Evolutionary conservation across 176 grass and related monocot genomes (phyloP).

Genomic region (Hsuehochloa calcarea): DNA sequence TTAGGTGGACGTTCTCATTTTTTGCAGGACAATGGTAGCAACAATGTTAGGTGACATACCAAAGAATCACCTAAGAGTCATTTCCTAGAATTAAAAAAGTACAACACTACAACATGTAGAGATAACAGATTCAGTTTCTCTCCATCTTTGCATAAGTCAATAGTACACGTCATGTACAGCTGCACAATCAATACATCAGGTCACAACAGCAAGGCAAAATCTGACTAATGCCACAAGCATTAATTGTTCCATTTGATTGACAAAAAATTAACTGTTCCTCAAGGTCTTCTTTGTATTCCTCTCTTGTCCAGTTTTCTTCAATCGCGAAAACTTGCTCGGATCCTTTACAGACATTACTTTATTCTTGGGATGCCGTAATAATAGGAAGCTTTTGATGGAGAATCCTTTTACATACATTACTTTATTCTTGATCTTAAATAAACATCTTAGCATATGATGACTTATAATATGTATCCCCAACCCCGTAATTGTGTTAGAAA

Average conservation of each 20-base stretch:
- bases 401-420: too few relatives aligned
- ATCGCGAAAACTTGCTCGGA: neutral
- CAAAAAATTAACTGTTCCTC: neutral
- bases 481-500: too few relatives aligned
- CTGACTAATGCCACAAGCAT: neutral
- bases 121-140: neutral
- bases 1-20: neutral
- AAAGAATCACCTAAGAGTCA: conserved; percentile 1
- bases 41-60: conserved; percentile 20
- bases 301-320: neutral
- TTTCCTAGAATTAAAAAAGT: neutral
- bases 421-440: too few relatives aligned
- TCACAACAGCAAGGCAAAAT: conserved; percentile 1
- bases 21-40: neutral
- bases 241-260: neutral
- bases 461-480: too few relatives aligned
- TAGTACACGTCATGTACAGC: conserved; percentile 3
- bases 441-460: too few relatives aligned
- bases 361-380: neutral
- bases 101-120: neutral
- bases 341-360: neutral
- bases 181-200: neutral
- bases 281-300: neutral
- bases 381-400: neutral
- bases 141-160: conserved; percentile 13